phyloP scores from a whole-genome alignment of 2,329 filamentous ascomycete species.

The Colletotrichum tabaci region DNA sequence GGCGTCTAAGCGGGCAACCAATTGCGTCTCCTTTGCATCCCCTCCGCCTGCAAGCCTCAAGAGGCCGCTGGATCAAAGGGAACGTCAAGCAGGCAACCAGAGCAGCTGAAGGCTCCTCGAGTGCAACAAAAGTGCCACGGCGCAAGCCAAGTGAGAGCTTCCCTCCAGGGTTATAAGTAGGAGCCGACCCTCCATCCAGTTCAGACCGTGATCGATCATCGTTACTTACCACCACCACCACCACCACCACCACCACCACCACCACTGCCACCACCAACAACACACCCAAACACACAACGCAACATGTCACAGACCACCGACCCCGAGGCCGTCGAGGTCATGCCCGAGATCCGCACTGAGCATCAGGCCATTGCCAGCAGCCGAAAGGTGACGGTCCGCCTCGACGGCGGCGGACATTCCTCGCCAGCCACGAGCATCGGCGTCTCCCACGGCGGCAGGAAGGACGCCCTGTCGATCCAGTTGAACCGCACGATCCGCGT shows the following conservation, averaged over 20 bases:
- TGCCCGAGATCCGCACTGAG: constrained; percentile 31
- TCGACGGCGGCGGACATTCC: neutral
- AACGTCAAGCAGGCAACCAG: neutral
- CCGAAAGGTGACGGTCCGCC: constrained; percentile 35
- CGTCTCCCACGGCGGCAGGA: constrained; percentile 25
- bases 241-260: neutral
- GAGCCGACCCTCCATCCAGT: too few relatives aligned
- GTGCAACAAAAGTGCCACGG: neutral
- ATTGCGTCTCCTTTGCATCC: neutral
- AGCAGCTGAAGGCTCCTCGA: neutral
- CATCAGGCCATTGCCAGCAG: constrained; percentile 18
- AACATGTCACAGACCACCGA: constrained; percentile 1
- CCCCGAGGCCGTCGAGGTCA: constrained; percentile 28
- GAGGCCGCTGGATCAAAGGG: neutral
- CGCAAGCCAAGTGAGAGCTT: neutral
- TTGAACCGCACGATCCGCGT: constrained; percentile 61
- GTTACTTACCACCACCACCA: neutral
- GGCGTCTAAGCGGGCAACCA: constrained; percentile 4
- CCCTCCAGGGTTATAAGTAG: neutral
- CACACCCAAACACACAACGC: neutral
- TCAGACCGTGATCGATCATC: neutral
- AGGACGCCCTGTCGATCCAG: constrained; percentile 49
- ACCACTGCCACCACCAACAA: neutral
- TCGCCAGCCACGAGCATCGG: constrained; percentile 19
- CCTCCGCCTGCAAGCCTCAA: neutral